Base-by-base conservation (phyloP, 2,329 filamentous ascomycete genomes). In the Parafenestella ontariensis region DNA sequence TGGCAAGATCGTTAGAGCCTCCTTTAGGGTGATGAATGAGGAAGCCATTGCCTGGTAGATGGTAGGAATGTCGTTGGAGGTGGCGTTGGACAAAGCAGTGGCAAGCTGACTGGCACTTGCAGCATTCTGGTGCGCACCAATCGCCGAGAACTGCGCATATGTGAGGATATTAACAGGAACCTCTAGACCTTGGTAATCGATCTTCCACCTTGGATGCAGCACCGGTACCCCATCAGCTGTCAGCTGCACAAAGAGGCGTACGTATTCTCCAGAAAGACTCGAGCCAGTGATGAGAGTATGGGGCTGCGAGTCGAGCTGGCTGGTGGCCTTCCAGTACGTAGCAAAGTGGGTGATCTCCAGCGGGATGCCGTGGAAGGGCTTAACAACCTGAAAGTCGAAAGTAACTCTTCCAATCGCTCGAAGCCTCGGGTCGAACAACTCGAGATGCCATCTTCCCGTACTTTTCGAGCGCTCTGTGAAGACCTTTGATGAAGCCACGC, bases 291-390 rank as follows among this genome's bases (percentile, higher is more conserved):
- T 91, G 21, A 98, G 86, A 21, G 92, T 91, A 70, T 86, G 95
- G 21, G 90, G 89, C 42, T 92, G 90, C 46, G 91, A 88, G 72
- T 96, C 92, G 43, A 95, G 85, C 65, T 96, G 92, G 69, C 92
- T 96, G 1, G 95, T 99, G 0, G 94, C 94, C 77, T 98, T 99
- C 95, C 95, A 99, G 76, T 99, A 99, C 0, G 95, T 98, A 59
- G 96, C 95, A 67, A 98, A 99, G 70, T 98, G 93, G 1, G 95
- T 96, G 56, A 99, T 97, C 75, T 99, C 95, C 20, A 99, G 81
- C 3, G 95, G 92, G 56, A 92, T 89, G 7, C 95, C 94, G 59
- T 88, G 87, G 78, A 98, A 99, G 0, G 95, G 95, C 70, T 96
- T 97, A 74, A 99, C 96, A 23, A 98, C 92, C 72, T 98, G 93